phyloP scores from a whole-genome alignment of 169 alveolate genomes.

The Babesia gibsoni region DNA sequence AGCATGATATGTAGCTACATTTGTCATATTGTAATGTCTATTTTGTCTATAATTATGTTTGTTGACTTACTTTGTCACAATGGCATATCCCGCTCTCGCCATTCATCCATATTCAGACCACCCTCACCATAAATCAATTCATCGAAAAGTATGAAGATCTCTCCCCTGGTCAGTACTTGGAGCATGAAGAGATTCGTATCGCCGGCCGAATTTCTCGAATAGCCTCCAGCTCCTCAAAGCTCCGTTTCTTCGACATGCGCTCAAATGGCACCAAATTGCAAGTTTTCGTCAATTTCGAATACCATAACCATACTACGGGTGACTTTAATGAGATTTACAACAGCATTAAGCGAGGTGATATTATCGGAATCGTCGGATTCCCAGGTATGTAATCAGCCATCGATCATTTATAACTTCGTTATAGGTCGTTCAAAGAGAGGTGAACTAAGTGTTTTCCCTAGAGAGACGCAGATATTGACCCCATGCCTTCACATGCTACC shows the following conservation, averaged over 20 bases:
- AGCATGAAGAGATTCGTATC: conserved; percentile 75
- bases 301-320: conserved; percentile 73
- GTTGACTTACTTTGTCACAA: no score
- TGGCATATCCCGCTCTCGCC: no score
- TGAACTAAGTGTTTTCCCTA: conserved; percentile 93
- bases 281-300: conserved; percentile 81
- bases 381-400: conserved; percentile 70
- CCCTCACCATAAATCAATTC: conserved; percentile 84
- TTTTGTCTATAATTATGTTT: no score
- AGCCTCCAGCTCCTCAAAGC: conserved; percentile 87
- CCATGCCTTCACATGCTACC: conserved; percentile 98
- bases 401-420: neutral
- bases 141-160: conserved; percentile 80
- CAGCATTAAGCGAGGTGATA: conserved; percentile 72
- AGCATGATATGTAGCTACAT: no score
- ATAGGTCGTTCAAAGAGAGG: conserved; percentile 91
- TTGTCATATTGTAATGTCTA: no score
- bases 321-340: conserved; percentile 70
- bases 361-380: conserved; percentile 75
- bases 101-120: conserved; percentile 48
- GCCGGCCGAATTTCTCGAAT: conserved; percentile 91
- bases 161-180: conserved; percentile 86
- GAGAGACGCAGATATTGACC: conserved; percentile 83
- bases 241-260: conserved; percentile 87
- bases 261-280: conserved; percentile 89